Conservation (phyloP, 331 rosid species). For the Saraca asoca region DNA sequence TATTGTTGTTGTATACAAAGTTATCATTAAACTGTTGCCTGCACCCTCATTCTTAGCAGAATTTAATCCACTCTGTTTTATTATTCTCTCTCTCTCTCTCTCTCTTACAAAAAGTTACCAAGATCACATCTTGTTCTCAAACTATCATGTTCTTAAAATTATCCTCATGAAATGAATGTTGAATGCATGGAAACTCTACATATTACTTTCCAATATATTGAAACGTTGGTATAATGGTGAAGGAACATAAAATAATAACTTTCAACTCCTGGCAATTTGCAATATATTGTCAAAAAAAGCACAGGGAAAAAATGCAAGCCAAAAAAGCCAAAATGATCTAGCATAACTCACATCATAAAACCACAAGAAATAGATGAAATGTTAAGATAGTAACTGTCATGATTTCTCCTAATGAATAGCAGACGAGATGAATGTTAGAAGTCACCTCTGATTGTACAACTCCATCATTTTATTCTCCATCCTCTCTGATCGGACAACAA, state of each 20-base stretch:
- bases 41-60: too few relatives aligned
- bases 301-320: conserved; percentile 1
- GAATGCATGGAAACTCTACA: not conserved
- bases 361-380: not conserved
- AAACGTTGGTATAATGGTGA: not conserved
- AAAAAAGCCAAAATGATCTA: conserved; percentile 9
- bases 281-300: not conserved
- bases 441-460: conserved; percentile 71
- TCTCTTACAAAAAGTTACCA: too few relatives aligned
- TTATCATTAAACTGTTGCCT: too few relatives aligned
- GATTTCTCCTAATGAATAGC: conserved; percentile 23
- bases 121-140: not conserved
- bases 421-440: conserved; percentile 1
- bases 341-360: conserved; percentile 7
- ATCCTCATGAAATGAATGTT: not conserved
- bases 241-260: not conserved
- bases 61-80: too few relatives aligned
- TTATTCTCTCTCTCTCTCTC: too few relatives aligned
- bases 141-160: conserved; percentile 5
- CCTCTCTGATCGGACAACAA: conserved; percentile 83
- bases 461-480: conserved; percentile 63
- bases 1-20: too few relatives aligned
- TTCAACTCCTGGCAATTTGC: not conserved
- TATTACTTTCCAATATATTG: not conserved
- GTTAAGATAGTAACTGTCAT: not conserved